These are phyloP conservation scores for Pseudonitzschia multiseries DNA, from an alignment of 108 stramenopile species.

Conservation along the genomic window DNA sequence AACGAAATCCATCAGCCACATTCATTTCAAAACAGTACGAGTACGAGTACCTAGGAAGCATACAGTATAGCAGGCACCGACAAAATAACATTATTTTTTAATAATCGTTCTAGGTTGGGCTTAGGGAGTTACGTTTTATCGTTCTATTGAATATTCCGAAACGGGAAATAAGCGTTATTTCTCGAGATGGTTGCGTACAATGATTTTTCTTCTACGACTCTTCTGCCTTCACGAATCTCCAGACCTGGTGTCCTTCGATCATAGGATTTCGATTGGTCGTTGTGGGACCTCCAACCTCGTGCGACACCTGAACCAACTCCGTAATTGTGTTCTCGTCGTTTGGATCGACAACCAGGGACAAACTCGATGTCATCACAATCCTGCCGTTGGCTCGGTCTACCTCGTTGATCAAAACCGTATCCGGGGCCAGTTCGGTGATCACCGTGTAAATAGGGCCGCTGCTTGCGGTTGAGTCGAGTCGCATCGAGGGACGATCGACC, in stretches of 20 bases:
- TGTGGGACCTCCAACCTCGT: constrained; percentile 19
- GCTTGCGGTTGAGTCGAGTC: constrained; percentile 9
- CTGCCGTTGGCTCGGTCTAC: constrained; percentile 24
- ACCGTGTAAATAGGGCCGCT: constrained; percentile 25
- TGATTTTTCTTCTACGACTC: not conserved
- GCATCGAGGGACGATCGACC: constrained; percentile 9
- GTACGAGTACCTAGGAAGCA: too few species aligned
- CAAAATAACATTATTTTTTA: too few species aligned
- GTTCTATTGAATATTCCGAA: too few species aligned
- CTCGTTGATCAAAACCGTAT: constrained; percentile 38
- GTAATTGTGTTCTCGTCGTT: not conserved
- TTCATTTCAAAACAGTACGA: too few species aligned
- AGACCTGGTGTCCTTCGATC: constrained; percentile 28
- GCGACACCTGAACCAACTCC: constrained; percentile 29
- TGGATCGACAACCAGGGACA: constrained; percentile 18
- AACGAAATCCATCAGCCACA: too few species aligned
- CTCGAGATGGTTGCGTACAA: too few species aligned
- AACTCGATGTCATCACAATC: constrained; percentile 32
- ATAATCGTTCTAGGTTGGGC: too few species aligned
- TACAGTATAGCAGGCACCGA: too few species aligned
- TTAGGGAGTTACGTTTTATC: too few species aligned
- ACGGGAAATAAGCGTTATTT: too few species aligned
- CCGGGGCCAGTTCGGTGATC: constrained; percentile 27
- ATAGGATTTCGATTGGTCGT: not conserved
- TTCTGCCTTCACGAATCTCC: constrained; percentile 4